Conservation (phyloP, 23 red algal genomes). For the Gracilaria gracilis region DNA sequence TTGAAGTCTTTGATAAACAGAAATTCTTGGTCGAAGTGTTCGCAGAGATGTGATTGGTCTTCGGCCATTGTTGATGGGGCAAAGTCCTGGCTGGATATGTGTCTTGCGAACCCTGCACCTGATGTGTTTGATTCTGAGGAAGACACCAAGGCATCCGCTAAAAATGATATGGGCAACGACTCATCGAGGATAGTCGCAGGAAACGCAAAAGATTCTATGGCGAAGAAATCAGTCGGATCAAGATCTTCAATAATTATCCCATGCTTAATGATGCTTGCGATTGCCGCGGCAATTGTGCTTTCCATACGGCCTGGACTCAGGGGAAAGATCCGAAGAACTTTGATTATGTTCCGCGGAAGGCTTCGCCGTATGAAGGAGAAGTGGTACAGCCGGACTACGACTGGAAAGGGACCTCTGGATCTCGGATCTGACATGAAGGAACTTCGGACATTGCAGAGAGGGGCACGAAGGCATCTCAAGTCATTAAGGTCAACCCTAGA, state of each 20-base stretch:
- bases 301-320: neutral
- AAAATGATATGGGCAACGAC: neutral
- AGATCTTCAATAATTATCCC: neutral
- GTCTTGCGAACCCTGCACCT: slow-evolving; percentile 40
- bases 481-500: slow-evolving; percentile 33
- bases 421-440: slow-evolving; percentile 29
- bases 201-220: neutral
- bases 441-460: slow-evolving; percentile 35
- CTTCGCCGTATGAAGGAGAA: neutral
- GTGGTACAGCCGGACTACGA: neutral
- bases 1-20: slow-evolving; percentile 45
- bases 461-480: slow-evolving; percentile 59
- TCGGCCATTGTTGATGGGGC: slow-evolving; percentile 4
- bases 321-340: neutral
- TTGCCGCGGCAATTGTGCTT: neutral
- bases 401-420: slow-evolving; percentile 43
- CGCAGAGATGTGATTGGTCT: slow-evolving; percentile 47
- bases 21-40: slow-evolving; percentile 40
- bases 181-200: neutral
- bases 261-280: neutral
- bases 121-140: slow-evolving; percentile 50
- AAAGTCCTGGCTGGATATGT: slow-evolving; percentile 53
- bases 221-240: neutral
- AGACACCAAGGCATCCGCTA: neutral
- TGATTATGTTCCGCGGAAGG: neutral